These are phyloP conservation scores for Lipomyces mesembrius DNA, from an alignment of 805 yeast species.

Conservation along the genomic window DNA sequence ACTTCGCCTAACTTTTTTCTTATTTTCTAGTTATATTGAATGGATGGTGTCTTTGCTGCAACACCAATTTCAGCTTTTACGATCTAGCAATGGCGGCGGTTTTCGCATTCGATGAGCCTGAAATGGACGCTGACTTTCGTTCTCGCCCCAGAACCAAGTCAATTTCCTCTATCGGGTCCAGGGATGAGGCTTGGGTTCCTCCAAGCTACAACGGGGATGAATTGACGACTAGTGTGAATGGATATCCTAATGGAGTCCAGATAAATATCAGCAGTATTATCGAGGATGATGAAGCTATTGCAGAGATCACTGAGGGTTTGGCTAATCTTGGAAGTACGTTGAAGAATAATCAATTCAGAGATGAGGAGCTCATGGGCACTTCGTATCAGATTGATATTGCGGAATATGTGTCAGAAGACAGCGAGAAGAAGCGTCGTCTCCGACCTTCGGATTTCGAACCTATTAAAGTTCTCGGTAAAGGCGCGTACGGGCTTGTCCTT, in stretches of 20 bases:
- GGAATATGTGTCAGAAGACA: constrained; percentile 46
- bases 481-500: constrained; percentile 87
- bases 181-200: constrained; percentile 24
- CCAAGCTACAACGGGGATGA: constrained; percentile 7
- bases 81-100: constrained; percentile 38
- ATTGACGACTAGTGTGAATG: background rate
- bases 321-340: constrained; percentile 20
- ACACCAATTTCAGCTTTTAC: background rate
- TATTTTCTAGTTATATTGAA: background rate
- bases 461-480: constrained; percentile 78
- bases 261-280: constrained; percentile 10
- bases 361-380: constrained; percentile 48
- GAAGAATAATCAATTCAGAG: constrained; percentile 21
- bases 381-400: constrained; percentile 58
- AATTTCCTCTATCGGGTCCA: constrained; percentile 29
- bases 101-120: constrained; percentile 41
- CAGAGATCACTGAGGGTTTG: constrained; percentile 6
- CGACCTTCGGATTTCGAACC: constrained; percentile 63
- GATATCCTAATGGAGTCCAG: constrained; percentile 2
- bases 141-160: constrained; percentile 22
- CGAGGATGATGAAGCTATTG: constrained; percentile 21
- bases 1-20: background rate
- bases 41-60: background rate
- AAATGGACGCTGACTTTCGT: constrained; percentile 27
- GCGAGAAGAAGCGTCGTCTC: constrained; percentile 27